These are phyloP conservation scores for Stentor coeruleus DNA, from an alignment of 73 alveolate genomes.

Conservation along the genomic window DNA sequence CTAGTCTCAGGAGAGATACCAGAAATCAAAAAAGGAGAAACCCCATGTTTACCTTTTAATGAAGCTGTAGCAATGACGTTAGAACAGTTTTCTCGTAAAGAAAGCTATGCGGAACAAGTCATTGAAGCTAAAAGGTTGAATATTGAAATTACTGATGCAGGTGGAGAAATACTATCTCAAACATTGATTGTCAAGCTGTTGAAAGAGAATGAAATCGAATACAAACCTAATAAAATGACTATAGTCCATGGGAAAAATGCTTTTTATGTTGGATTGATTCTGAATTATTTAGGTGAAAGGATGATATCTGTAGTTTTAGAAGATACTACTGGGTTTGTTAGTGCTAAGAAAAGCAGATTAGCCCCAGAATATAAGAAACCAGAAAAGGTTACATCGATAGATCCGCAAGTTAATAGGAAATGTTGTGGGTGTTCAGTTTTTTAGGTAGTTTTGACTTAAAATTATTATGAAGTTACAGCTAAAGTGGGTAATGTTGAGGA, in stretches of 20 bases:
- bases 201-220: background rate
- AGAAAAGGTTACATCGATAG: background rate
- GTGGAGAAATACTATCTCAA: background rate
- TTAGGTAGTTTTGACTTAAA: too few species aligned
- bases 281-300: conserved; percentile 12
- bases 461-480: too few species aligned
- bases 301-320: conserved; percentile 5
- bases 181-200: background rate
- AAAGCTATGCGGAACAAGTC: background rate
- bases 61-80: background rate
- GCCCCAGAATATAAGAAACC: background rate
- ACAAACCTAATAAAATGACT: background rate
- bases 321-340: conserved; percentile 5
- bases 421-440: background rate
- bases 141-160: background rate
- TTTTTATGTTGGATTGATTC: background rate
- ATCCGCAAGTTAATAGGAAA: background rate
- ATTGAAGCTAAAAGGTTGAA: background rate
- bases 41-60: conserved; percentile 18
- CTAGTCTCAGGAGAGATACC: background rate
- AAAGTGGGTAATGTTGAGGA: too few species aligned
- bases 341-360: background rate
- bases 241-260: conserved; percentile 19
- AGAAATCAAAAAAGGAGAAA: background rate
- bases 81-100: background rate